Base-by-base conservation (phyloP, 805 yeast genomes). In the Barnettozyma vustinii region DNA sequence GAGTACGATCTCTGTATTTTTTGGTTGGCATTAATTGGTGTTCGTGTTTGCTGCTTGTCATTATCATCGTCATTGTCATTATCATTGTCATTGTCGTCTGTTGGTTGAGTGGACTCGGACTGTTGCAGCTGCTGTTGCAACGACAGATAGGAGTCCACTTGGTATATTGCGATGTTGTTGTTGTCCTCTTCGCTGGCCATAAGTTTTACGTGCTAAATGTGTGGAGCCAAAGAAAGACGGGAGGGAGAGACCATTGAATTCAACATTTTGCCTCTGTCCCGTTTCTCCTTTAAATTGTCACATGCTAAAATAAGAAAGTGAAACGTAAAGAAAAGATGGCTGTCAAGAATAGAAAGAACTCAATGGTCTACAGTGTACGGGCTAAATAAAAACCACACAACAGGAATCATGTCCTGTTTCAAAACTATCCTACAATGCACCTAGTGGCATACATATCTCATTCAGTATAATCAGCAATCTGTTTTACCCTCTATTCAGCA, bases 1-100 rank as follows among this genome's bases (percentile, higher is more conserved):
- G 61, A 56, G 47, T 52, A 48, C 1, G 58, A 48, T 40, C 60
- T 39, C 9, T 51, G 52, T 1, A 44, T 30, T 25, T 47, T 43
- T 41, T 30, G 30, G 19, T 19, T 32, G 9, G 36, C 43, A 30
- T 19, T 47, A 9, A 6, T 20, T 40, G 32, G 23, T 16, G 15
- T 16, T 26, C 3, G 35, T 40, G 20, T 25, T 19, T 39, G 42
- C 2, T 16, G 15, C 26, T 32, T 37, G 18, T 30, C 40, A 4
- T 8, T 35, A 23, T 36, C 39, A 5, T 13, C 26, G n/a, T n/a
- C n/a, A n/a, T n/a, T n/a, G n/a, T n/a, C n/a, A n/a, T n/a, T n/a
- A n/a, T n/a, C n/a, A n/a, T n/a, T n/a, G n/a, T n/a, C 40, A 4
- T 8, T 35, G 39, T 36, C 39, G 7, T 13, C 26, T 23, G 16